Evolutionary conservation across 257 asterid genomes (phyloP), one percentile per base, ranked within the genome.

Genomic region (Ligustrum vulgare): DNA sequence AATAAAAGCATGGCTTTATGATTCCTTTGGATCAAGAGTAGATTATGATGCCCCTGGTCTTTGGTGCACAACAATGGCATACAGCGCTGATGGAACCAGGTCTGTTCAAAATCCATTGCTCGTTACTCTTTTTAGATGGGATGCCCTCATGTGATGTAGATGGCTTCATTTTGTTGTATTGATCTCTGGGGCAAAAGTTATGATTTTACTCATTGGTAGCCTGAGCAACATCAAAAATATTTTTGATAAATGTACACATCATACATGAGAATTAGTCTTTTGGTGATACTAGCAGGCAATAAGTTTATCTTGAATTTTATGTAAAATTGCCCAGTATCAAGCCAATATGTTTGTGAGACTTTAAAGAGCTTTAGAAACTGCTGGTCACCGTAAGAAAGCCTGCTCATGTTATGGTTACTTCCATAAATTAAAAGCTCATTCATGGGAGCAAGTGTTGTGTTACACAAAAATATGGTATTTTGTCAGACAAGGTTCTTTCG

Each of bases 21-120:
- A 94, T 79, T 86, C 95, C 43, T 81, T 92, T 91, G 98, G 98
- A 73, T 90, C 98, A 62, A 84, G 98, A 83, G 98, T 94, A 71
- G 98, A 94, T 81, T 94, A 94, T 87, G 98, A 94, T 88, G 98
- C 98, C 74, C 98, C 98, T 43, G 98, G 98, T 35, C 97, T 78
- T 79, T 92, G 97, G 96, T 94, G 98, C 82, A 92, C 98, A 12
- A 92, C 97, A 75, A 90, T 94, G 98, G 90, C 96, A 33, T 94
- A 94, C 80, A 94, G 98, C 75, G 98, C 98, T 69, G 98, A 94
- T 87, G 98, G 98, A 80, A 86, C 96, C 74, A 92, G 98, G 98
- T 92, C 73, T 72, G 66, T 77, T 75, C 56, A 72, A 64, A 76
- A 71, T 70, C 62, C 71, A n/a, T 51, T 56, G 71, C 78, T 76